Conservation (phyloP, 805 yeast species). For the Zygosaccharomyces lentus region DNA sequence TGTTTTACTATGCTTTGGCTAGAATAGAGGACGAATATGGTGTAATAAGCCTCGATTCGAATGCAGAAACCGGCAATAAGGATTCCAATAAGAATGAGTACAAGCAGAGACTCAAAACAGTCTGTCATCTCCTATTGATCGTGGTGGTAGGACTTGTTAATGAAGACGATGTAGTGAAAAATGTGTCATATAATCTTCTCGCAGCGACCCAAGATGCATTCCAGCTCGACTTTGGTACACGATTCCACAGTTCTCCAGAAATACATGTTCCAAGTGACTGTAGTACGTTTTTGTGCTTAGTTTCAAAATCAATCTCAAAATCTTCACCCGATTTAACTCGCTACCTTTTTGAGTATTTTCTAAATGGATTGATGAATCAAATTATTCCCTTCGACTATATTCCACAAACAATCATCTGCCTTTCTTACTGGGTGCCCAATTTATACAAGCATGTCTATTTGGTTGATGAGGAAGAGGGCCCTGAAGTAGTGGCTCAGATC, state of each 20-base stretch:
- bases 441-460: conserved; percentile 54
- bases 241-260: conserved; percentile 50
- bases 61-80: conserved; percentile 8
- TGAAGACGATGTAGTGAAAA: conserved; percentile 52
- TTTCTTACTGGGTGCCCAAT: conserved; percentile 73
- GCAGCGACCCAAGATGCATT: conserved; percentile 59
- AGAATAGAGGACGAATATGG: conserved; percentile 40
- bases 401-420: conserved; percentile 24
- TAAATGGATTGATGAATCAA: conserved; percentile 25
- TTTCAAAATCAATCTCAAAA: conserved; percentile 54
- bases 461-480: conserved; percentile 53
- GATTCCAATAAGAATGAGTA: conserved; percentile 31
- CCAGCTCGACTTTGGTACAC: conserved; percentile 55
- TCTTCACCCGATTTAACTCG: conserved; percentile 57
- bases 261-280: conserved; percentile 67
- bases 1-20: conserved; percentile 62
- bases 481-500: conserved; percentile 54
- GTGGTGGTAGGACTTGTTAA: conserved; percentile 67
- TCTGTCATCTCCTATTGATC: conserved; percentile 60
- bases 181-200: conserved; percentile 58
- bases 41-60: conserved; percentile 3
- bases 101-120: conserved; percentile 34
- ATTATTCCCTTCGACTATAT: conserved; percentile 21
- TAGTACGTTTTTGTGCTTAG: conserved; percentile 52
- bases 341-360: conserved; percentile 41